Conservation (phyloP, 2,329 filamentous ascomycete species). For the Pseudogymnoascus sp. region DNA sequence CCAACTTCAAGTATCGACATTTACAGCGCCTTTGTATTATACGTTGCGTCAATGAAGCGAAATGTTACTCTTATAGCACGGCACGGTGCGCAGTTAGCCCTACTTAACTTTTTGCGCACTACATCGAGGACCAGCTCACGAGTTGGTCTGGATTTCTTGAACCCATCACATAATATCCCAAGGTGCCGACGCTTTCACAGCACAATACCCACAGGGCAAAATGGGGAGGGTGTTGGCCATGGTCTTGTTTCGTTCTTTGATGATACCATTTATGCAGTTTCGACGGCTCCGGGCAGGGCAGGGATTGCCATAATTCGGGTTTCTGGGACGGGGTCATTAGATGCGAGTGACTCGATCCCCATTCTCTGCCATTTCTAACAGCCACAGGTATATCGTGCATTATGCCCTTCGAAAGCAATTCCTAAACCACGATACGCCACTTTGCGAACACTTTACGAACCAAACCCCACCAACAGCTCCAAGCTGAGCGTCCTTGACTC, state of each 20-base stretch:
- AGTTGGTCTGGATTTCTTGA: neutral
- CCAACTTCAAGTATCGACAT: neutral
- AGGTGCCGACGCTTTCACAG: neutral
- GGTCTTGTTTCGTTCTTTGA: constrained; percentile 1
- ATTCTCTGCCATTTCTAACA: neutral
- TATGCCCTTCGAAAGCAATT: constrained; percentile 48
- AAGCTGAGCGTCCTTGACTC: constrained; percentile 57
- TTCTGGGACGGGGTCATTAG: constrained; percentile 68
- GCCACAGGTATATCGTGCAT: constrained; percentile 52
- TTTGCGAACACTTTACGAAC: constrained; percentile 67
- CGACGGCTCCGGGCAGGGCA: constrained; percentile 75
- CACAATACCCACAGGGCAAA: neutral
- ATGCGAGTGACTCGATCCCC: constrained; percentile 39
- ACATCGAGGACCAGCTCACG: neutral
- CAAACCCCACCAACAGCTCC: constrained; percentile 33
- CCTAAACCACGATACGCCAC: constrained; percentile 59
- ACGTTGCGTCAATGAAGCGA: constrained; percentile 3
- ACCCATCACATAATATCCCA: neutral
- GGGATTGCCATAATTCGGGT: constrained; percentile 87
- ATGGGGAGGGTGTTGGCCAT: neutral
- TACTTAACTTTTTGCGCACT: neutral
- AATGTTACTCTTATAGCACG: neutral
- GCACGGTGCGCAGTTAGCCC: neutral
- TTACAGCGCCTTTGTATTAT: neutral
- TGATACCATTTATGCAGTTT: constrained; percentile 85